Evolutionary conservation across 1,284 basidiomycete genomes (phyloP), one percentile per base, ranked within the genome.

Genomic region (Puccinia hordei): DNA sequence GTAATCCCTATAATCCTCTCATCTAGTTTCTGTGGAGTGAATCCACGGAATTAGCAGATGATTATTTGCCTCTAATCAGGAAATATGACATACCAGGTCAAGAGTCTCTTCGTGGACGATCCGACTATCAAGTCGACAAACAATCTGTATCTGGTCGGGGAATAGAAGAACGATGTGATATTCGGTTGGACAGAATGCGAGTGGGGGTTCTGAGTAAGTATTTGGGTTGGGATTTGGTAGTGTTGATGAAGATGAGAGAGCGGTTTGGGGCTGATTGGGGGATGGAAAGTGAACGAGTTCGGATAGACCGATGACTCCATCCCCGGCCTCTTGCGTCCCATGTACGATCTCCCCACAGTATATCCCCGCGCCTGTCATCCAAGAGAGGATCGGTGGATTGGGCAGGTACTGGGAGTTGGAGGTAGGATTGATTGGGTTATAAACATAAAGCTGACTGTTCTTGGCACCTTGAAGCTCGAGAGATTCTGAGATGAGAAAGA

Each of bases 161-260:
- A 95, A 98, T 0, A 99, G 88, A 17, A 98, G 86, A 30, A 99
- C 87, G 85, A 95, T 93, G 84, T 99, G 96, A 85, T 94, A 97
- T 85, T 96, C 92, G 0, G 95, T 97, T 80, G 97, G 87, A 19
- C 91, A 89, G 83, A 97, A 90, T 3, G 93, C 93, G 12, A 91
- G 84, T 1, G 93, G 92, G 13, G 88, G 89, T 4, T 41, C 22
- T 73, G 44, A 8, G 61, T 61, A 10, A 5, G 44, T n/a, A 44
- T 66, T 30, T 66, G 38, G 22, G 22, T 6, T 24, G 2, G 66
- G 66, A 44, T 66, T 46, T 33, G 38, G 57, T 38, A n/a, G 41
- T 15, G 57, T 3, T 38, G 59, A 38, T 0, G 41, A 68, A 59
- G 53, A 57, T 35, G 57, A 35, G 3, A 30, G 33, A 33, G 19